Evolutionary conservation across 2,329 filamentous ascomycete species (phyloP), one percentile per base, ranked within the genome.

Genomic region (Trichoderma hamatum): DNA sequence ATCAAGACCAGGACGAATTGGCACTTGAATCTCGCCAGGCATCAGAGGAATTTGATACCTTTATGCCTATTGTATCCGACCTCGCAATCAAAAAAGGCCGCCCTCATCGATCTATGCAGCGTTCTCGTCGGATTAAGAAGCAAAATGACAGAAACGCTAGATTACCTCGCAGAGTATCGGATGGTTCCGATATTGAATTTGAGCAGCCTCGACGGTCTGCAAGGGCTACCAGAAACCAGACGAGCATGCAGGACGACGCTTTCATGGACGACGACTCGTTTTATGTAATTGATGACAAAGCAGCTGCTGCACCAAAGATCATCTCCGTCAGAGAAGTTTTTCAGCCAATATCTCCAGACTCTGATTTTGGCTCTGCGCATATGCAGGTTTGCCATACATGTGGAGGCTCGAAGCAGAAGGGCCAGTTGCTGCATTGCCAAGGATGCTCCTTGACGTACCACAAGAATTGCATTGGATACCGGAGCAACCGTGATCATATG

Each of bases 361-460:
- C 90, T 49, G 80, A 85, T 3, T 99, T 99, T 78, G 85, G 86
- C 66, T 81, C 84, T 26, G 85, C 87, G 13, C 96, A 99, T 78
- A 87, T 85, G 58, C 82, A 86, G 51, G 82, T 82, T 9, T 99
- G 96, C 78, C 90, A 92, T 72, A 85, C 88, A 3, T 99, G 96
- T 76, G 70, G 73, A 21, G 75, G 77, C 14, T 77, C 78, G 5
- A 82, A 80, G 59, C 80, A 82, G n/a, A 80, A 78, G 19, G 93
- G 92, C 0, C 83, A 87, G 49, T 82, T 99, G 28, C 86, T 99
- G 39, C 90, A 90, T 75, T 99, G 96, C 74, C 96, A 99, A 80
- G 96, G 96, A 34, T 99, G 96, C 77, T 93, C 90, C 2, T 84
- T 90, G 59, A 86, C 92, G 0, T 97, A 93, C 73, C 96, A 99